phyloP scores from a whole-genome alignment of 352 stramenopile species.

The Globisporangium nunn region DNA sequence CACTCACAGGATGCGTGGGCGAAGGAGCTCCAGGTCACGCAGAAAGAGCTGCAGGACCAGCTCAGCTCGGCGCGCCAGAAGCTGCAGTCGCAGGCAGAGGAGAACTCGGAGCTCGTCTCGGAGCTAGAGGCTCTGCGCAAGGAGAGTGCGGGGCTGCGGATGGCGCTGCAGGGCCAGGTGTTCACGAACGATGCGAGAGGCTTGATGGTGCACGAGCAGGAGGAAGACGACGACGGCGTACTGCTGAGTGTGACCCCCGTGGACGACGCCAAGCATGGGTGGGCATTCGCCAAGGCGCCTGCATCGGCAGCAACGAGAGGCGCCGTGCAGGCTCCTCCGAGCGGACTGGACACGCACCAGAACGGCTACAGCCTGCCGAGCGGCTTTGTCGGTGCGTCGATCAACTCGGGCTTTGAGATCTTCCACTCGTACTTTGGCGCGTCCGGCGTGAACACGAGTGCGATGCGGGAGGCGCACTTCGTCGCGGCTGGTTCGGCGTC shows the following conservation, averaged over 20 bases:
- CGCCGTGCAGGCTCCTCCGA: not conserved
- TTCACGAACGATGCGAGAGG: constrained; percentile 57
- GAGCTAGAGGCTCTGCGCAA: constrained; percentile 63
- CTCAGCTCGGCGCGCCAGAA: constrained; percentile 57
- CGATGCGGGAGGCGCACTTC: not conserved
- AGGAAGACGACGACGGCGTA: constrained; percentile 67
- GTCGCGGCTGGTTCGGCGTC: not conserved
- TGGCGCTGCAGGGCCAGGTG: constrained; percentile 65
- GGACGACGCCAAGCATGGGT: constrained; percentile 8
- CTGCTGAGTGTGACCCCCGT: constrained; percentile 64
- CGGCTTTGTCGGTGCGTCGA: constrained; percentile 45
- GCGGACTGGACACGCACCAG: constrained; percentile 7
- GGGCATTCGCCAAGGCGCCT: not conserved
- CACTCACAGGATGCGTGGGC: constrained; percentile 63
- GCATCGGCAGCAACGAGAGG: not conserved
- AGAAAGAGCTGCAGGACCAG: constrained; percentile 70
- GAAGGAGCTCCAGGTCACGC: constrained; percentile 72
- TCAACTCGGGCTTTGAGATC: constrained; percentile 72
- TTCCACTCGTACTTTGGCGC: constrained; percentile 73
- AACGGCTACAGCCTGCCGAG: constrained; percentile 12
- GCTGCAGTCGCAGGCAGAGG: constrained; percentile 56
- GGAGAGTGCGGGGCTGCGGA: constrained; percentile 48
- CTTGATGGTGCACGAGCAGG: constrained; percentile 68
- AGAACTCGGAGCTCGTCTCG: constrained; percentile 67
- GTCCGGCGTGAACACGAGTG: not conserved